A percentile compares a stretch with the other conserved stretches of the same genome.
Conservation (phyloP, 2,329 filamentous ascomycete species). For the Penicillium sp. region DNA sequence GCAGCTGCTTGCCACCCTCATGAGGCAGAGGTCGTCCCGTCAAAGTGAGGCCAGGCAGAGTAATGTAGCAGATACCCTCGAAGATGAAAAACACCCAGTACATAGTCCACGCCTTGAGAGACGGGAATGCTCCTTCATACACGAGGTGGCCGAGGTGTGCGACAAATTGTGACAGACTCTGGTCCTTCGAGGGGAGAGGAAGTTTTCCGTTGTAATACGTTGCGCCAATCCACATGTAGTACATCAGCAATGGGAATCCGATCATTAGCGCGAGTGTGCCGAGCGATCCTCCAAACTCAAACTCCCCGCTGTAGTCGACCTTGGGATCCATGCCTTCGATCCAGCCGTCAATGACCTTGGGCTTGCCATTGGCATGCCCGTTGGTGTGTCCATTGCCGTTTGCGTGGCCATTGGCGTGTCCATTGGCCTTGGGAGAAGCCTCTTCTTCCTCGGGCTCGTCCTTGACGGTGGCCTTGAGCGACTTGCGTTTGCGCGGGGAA, state of each 20-base stretch:
- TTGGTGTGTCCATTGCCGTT: conserved; percentile 23
- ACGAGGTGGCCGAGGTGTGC: conserved; percentile 67
- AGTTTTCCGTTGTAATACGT: conserved; percentile 86
- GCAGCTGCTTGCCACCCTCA: conserved; percentile 76
- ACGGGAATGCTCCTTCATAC: conserved; percentile 81
- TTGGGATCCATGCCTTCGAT: conserved; percentile 39
- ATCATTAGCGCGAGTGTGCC: conserved; percentile 84
- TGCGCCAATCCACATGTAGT: conserved; percentile 98
- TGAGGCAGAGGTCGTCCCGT: conserved; percentile 86
- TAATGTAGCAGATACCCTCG: conserved; percentile 76
- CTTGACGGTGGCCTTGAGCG: conserved; percentile 26
- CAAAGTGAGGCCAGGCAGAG: conserved; percentile 80
- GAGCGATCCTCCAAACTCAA: conserved; percentile 84
- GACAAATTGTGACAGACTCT: conserved; percentile 68
- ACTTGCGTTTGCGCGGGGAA: conserved; percentile 27
- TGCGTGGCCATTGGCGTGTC: conserved; percentile 16
- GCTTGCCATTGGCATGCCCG: conserved; percentile 27
- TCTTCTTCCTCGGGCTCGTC: conserved; percentile 22
- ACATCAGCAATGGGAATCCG: conserved; percentile 91
- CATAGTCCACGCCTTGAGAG: conserved; percentile 77
- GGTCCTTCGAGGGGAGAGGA: conserved; percentile 61
- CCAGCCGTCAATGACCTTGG: conserved; percentile 38
- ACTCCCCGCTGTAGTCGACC: conserved; percentile 49
- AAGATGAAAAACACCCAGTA: conserved; percentile 93
- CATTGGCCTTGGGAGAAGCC: conserved; percentile 22